Conservation (phyloP, 2,329 filamentous ascomycete species). For the Ustulina deusta region DNA sequence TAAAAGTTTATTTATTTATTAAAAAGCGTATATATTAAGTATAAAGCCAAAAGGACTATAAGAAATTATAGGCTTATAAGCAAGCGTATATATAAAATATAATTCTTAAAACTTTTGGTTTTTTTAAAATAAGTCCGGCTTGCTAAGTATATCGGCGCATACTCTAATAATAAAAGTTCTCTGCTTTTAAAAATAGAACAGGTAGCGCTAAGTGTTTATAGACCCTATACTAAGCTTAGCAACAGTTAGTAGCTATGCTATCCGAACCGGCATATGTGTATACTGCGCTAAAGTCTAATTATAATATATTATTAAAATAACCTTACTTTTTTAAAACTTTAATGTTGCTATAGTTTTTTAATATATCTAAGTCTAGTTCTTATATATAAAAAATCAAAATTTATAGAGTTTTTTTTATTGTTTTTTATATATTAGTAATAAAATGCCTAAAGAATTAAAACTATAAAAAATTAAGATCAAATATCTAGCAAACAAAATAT, state of each 20-base stretch:
- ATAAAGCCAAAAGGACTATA: background rate
- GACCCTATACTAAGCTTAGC: background rate
- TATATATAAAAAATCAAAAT: too few species aligned
- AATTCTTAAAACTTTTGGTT: background rate
- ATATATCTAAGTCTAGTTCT: too few species aligned
- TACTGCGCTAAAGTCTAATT: too few species aligned
- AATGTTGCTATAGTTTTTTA: too few species aligned
- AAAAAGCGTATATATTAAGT: background rate
- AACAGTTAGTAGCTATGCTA: background rate
- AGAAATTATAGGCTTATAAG: background rate
- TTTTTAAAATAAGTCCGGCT: background rate
- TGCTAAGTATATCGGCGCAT: background rate
- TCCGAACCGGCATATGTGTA: background rate
- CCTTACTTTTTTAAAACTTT: too few species aligned
- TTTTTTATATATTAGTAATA: too few species aligned
- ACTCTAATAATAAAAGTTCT: background rate
- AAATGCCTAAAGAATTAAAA: too few species aligned
- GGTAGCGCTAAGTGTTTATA: background rate
- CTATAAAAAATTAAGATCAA: too few species aligned
- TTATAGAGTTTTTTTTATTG: too few species aligned
- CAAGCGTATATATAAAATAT: background rate
- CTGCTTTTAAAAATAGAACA: constrained; percentile 1
- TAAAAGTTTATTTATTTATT: background rate
- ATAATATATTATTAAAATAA: too few species aligned
- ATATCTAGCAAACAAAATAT: too few species aligned